A percentile compares a stretch with the other conserved stretches of the same genome.
phyloP scores from a whole-genome alignment of 805 yeast genomes.

The Vanderwaltozyma tropicalis region DNA sequence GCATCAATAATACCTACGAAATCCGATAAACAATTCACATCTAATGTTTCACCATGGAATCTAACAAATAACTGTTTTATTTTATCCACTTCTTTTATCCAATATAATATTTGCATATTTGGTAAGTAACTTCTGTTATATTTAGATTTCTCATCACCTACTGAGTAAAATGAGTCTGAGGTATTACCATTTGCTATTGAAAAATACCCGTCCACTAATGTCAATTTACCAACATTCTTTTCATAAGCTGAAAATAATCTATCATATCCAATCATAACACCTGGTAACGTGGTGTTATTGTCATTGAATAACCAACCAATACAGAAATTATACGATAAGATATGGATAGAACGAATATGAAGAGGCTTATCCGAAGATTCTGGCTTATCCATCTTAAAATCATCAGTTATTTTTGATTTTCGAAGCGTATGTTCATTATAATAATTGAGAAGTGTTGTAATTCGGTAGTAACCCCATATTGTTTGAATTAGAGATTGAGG shows the following conservation, averaged over 20 bases:
- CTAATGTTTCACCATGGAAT: conserved; percentile 59
- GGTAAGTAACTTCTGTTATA: conserved; percentile 61
- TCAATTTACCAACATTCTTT: conserved; percentile 52
- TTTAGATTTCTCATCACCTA: conserved; percentile 35
- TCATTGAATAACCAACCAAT: conserved; percentile 69
- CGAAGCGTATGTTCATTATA: conserved; percentile 9
- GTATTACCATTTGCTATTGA: conserved; percentile 59
- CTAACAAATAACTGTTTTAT: conserved; percentile 41
- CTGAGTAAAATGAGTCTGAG: conserved; percentile 39
- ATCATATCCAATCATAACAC: conserved; percentile 72
- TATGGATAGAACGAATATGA: conserved; percentile 42
- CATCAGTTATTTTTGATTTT: neutral
- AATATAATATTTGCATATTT: conserved; percentile 43
- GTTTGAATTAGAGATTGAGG: conserved; percentile 38
- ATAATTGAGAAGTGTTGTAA: conserved; percentile 8
- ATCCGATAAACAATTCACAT: conserved; percentile 51
- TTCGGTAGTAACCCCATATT: conserved; percentile 24
- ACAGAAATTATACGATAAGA: conserved; percentile 56
- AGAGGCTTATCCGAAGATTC: conserved; percentile 4
- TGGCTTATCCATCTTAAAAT: too few relatives aligned
- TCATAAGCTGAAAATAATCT: conserved; percentile 57
- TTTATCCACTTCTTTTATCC: conserved; percentile 15
- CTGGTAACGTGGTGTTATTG: conserved; percentile 39
- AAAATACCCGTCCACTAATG: conserved; percentile 57
- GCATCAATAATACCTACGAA: conserved; percentile 47